Evolutionary conservation across 768 basidiomycete genomes (phyloP), one percentile per base, ranked within the genome.

Genomic region (Rhodocollybia butyracea): DNA sequence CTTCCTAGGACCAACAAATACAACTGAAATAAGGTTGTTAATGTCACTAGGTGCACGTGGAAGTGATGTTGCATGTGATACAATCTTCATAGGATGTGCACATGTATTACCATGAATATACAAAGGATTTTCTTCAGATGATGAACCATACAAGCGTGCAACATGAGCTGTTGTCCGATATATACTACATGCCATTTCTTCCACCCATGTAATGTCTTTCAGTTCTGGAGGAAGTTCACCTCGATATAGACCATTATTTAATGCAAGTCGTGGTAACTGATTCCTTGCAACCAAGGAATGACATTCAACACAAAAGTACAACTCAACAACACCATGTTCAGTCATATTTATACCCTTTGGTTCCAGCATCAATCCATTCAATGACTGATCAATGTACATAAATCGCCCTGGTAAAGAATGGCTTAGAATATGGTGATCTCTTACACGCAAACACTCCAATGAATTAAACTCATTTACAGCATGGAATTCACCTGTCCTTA

Each of bases 81-180:
- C 4, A 38, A 52, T 24, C 13, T 52, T 19, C 11, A 52, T 10
- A 19, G 32, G 26, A 40, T 52, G 51, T 3, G 51, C 51, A 52
- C 51, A 52, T 5, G 12, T 26, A 52, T 36, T 52, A 24, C 51
- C 51, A 40, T 52, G 47, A 4, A 50, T 10, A 8, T 32, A 17
- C 15, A 31, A 30, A 10, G 47, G 47, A 19, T 50, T n/a, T 8
- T 13, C 19, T 13, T 5, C 5, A 34, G 5, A 8, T 27, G 29
- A 4, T 5, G 47, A 50, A n/a, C 30, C 30, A 32, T 5, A 50
- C 19, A 50, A 6, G 5, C 47, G 47, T 7, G 34, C 32, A 21
- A 50, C 30, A 34, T 50, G 47, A 27, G 47, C 47, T n/a, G 47
- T 50, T 21, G 34, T 50, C 5, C 34, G 27, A 24, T 50, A 50